These are phyloP conservation scores for Phellopilus nigrolimitatus DNA, from an alignment of 1,284 basidiomycete genomes.

Conservation along the genomic window DNA sequence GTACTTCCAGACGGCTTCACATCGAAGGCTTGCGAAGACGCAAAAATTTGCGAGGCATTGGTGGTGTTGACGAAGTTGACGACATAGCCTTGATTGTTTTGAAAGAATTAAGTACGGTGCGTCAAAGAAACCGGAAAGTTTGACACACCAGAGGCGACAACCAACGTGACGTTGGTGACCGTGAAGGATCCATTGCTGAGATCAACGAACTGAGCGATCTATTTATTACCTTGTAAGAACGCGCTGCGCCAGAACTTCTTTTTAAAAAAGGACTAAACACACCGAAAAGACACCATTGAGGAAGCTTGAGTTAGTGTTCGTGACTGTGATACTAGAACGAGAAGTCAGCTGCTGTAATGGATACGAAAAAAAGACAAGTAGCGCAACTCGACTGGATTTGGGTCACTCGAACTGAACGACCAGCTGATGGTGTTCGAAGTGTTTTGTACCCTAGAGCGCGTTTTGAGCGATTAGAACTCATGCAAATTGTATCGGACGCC, in stretches of 20 bases:
- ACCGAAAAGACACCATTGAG: constrained; percentile 35
- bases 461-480: not conserved
- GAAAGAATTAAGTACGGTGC: not conserved
- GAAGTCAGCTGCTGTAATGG: constrained; percentile 2
- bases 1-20: constrained; percentile 35
- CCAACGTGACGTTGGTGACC: constrained; percentile 36
- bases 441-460: constrained; percentile 32
- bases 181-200: constrained; percentile 28
- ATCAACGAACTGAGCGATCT: constrained; percentile 32
- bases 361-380: not conserved
- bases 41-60: constrained; percentile 38
- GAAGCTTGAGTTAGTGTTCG: constrained; percentile 31
- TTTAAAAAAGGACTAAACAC: constrained; percentile 7
- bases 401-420: constrained; percentile 32
- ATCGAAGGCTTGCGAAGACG: constrained; percentile 37
- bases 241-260: too few species aligned
- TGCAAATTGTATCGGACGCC: not conserved
- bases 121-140: not conserved
- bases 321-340: constrained; percentile 28
- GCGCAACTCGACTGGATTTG: constrained; percentile 30
- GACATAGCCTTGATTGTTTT: constrained; percentile 31
- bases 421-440: constrained; percentile 35
- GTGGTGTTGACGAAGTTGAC: constrained; percentile 42
- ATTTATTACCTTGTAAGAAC: too few species aligned
- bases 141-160: constrained; percentile 24